A percentile compares a stretch with the other conserved stretches of the same genome.
Conservation (phyloP, 805 yeast species). For the Kregervanrija fluxuum region DNA sequence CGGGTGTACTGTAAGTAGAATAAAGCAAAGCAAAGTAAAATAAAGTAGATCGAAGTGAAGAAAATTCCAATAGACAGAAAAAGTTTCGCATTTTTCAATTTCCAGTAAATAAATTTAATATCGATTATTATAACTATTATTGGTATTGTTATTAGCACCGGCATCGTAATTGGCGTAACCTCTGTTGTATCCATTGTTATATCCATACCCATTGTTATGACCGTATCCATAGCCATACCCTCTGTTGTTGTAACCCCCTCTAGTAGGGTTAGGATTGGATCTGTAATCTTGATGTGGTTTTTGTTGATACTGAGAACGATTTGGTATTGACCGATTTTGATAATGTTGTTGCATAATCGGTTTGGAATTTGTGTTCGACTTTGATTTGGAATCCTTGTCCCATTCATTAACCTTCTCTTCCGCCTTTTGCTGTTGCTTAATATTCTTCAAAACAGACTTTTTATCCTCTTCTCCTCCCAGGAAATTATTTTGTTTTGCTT, state of each 20-base stretch:
- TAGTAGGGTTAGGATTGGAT: neutral
- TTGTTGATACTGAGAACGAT: too few relatives aligned
- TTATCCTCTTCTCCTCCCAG: slow-evolving; percentile 4
- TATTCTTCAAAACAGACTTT: neutral
- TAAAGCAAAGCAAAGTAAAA: too few relatives aligned
- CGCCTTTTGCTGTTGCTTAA: neutral
- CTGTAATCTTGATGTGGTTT: too few relatives aligned
- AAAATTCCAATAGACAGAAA: neutral
- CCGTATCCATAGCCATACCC: neutral
- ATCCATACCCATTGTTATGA: neutral
- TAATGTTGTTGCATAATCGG: neutral
- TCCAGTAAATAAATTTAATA: too few relatives aligned
- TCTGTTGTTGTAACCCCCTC: neutral
- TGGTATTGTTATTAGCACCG: neutral
- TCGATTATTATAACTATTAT: too few relatives aligned
- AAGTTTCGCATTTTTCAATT: neutral
- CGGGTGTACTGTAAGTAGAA: too few relatives aligned
- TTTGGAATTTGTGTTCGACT: neutral
- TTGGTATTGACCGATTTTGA: neutral
- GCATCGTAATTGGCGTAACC: neutral
- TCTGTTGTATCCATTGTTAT: neutral
- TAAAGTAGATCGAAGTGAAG: neutral
- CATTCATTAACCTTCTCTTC: neutral
- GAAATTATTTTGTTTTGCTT: slow-evolving; percentile 20
- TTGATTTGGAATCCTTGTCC: neutral